phyloP scores from a whole-genome alignment of 345 rosid species.

The Physaria fendleri region DNA sequence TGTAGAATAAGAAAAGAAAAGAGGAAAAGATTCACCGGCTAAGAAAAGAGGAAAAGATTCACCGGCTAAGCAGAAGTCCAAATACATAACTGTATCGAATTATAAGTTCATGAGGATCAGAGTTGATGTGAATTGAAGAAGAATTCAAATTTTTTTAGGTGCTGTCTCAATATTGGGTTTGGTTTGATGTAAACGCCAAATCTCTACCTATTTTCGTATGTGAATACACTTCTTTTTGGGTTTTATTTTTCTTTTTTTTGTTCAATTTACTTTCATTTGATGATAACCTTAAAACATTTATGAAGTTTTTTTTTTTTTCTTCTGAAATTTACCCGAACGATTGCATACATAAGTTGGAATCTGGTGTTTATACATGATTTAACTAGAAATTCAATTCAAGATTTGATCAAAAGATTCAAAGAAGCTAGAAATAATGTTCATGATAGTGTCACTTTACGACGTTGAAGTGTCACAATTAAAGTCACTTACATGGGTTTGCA shows the following conservation, averaged over 20 bases:
- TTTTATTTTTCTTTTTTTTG: conserved; percentile 3
- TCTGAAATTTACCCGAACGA: neutral
- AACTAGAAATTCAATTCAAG: neutral
- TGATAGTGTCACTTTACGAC: neutral
- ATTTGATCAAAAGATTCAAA: neutral
- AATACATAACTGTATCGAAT: neutral
- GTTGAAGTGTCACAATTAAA: neutral
- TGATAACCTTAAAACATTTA: neutral
- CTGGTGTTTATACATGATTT: too few relatives aligned
- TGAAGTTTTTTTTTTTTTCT: neutral
- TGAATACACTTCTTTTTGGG: conserved; percentile 13
- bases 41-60: neutral
- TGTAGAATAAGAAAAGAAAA: neutral
- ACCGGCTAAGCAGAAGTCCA: conserved; percentile 6
- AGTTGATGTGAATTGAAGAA: neutral
- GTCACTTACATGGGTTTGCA: conserved; percentile 9
- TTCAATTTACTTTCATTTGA: conserved; percentile 2
- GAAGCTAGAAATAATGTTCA: neutral
- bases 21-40: neutral
- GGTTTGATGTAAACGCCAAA: neutral
- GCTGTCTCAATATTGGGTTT: neutral
- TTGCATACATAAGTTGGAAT: neutral
- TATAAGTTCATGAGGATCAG: neutral
- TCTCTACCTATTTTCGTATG: conserved; percentile 1
- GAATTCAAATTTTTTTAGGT: neutral